A percentile compares a stretch with the other conserved stretches of the same genome.
Conservation (phyloP, 352 stramenopile species). For the Phytophthora crassamura region DNA sequence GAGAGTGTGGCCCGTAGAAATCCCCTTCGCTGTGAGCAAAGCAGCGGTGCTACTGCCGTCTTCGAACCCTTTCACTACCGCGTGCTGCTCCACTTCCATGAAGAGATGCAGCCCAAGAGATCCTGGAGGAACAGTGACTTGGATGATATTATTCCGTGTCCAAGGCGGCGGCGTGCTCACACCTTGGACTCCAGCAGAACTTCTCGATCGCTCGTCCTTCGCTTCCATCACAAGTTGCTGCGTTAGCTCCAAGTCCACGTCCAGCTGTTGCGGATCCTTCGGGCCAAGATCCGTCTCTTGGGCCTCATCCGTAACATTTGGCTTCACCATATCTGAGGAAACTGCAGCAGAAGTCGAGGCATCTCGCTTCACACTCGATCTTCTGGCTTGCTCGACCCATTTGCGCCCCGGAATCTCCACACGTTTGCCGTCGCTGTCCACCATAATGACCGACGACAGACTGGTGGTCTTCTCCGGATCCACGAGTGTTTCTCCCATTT, state of each 20-base stretch:
- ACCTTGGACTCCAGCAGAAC: constrained; percentile 14
- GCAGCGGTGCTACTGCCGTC: constrained; percentile 51
- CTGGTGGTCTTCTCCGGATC: constrained; percentile 47
- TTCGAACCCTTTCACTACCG: constrained; percentile 64
- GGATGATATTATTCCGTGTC: constrained; percentile 36
- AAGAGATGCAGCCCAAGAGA: constrained; percentile 68
- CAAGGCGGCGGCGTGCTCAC: constrained; percentile 19
- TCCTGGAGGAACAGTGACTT: constrained; percentile 48
- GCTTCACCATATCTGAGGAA: constrained; percentile 16
- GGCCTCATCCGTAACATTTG: constrained; percentile 7
- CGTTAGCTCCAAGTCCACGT: constrained; percentile 37
- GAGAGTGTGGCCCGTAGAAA: constrained; percentile 49
- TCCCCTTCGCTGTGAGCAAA: constrained; percentile 38
- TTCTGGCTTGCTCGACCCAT: constrained; percentile 36
- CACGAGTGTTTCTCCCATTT: constrained; percentile 69
- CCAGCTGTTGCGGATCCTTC: constrained; percentile 1
- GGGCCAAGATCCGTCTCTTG: not conserved
- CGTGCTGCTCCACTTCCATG: constrained; percentile 60
- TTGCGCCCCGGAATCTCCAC: constrained; percentile 50
- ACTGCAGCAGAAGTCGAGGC: not conserved
- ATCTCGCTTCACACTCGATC: not conserved
- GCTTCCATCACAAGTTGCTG: constrained; percentile 40
- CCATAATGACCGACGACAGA: constrained; percentile 72
- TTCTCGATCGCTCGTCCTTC: constrained; percentile 16
- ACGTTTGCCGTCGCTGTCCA: constrained; percentile 52